phyloP scores from a whole-genome alignment of 1,139 yeast genomes.

The Sugiyamaella neomexicana region DNA sequence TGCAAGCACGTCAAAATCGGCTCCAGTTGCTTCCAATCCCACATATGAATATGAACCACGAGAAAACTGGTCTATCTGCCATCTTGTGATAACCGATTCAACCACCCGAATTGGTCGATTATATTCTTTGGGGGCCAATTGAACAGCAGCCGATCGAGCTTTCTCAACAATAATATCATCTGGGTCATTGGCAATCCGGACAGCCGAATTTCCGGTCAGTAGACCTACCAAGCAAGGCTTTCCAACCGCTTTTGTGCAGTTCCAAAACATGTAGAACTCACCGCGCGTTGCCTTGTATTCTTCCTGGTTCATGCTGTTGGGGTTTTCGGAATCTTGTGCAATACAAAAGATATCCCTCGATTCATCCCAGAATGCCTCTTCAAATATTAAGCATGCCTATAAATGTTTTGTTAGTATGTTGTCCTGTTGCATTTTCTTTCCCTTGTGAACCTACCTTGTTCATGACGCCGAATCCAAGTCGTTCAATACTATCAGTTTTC shows the following conservation, averaged over 20 bases:
- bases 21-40: slow-evolving; percentile 46
- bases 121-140: slow-evolving; percentile 32
- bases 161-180: slow-evolving; percentile 41
- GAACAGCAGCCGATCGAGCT: slow-evolving; percentile 39
- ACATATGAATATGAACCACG: slow-evolving; percentile 47
- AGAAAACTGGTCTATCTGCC: slow-evolving; percentile 46
- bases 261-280: slow-evolving; percentile 44
- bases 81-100: slow-evolving; percentile 45
- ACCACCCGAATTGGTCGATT: slow-evolving; percentile 33
- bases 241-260: slow-evolving; percentile 41
- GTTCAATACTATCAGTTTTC: slow-evolving; percentile 44
- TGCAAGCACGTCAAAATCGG: slow-evolving; percentile 46
- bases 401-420: too few relatives aligned
- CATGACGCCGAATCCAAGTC: slow-evolving; percentile 45
- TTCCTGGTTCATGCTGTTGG: slow-evolving; percentile 28
- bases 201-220: slow-evolving; percentile 45
- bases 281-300: slow-evolving; percentile 38
- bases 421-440: background rate
- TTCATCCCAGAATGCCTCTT: slow-evolving; percentile 45
- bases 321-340: slow-evolving; percentile 31
- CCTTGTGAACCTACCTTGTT: slow-evolving; percentile 38
- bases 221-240: slow-evolving; percentile 44
- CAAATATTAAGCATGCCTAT: slow-evolving; percentile 41
- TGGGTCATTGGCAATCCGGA: slow-evolving; percentile 35
- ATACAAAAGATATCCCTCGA: slow-evolving; percentile 41